phyloP scores from a whole-genome alignment of 1,284 basidiomycete genomes.

The Ustilago lituana region DNA sequence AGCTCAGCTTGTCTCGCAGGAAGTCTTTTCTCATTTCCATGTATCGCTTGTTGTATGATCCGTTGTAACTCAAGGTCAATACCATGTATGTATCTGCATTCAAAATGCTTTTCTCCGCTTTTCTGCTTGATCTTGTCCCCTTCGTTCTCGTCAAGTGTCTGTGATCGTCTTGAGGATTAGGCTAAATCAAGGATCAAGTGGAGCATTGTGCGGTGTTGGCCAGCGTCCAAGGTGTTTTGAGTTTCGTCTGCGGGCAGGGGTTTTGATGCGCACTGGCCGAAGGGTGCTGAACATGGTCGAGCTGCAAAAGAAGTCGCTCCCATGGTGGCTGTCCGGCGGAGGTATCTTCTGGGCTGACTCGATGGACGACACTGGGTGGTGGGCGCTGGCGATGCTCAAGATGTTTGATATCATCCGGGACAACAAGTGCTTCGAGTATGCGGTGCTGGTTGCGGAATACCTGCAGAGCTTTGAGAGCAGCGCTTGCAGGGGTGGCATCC shows the following conservation, averaged over 20 bases:
- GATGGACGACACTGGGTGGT: conserved; percentile 27
- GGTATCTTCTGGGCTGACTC: conserved; percentile 21
- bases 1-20: not conserved
- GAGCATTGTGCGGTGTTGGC: too few relatives aligned
- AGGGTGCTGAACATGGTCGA: conserved; percentile 18
- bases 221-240: too few relatives aligned
- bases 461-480: conserved; percentile 16
- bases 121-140: too few relatives aligned
- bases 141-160: too few relatives aligned
- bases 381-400: conserved; percentile 16
- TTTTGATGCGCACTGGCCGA: too few relatives aligned
- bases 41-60: conserved; percentile 1
- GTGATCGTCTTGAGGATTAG: too few relatives aligned
- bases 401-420: conserved; percentile 21
- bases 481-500: conserved; percentile 15
- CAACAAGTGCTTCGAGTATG: conserved; percentile 16
- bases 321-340: conserved; percentile 20
- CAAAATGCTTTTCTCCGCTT: too few relatives aligned
- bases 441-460: conserved; percentile 13
- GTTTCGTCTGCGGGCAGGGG: too few relatives aligned
- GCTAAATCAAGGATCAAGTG: too few relatives aligned
- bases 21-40: not conserved
- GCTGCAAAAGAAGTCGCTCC: conserved; percentile 18
- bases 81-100: too few relatives aligned
- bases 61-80: not conserved